Base-by-base conservation (phyloP, 2,329 filamentous ascomycete genomes). In the Colletotrichum horii region DNA sequence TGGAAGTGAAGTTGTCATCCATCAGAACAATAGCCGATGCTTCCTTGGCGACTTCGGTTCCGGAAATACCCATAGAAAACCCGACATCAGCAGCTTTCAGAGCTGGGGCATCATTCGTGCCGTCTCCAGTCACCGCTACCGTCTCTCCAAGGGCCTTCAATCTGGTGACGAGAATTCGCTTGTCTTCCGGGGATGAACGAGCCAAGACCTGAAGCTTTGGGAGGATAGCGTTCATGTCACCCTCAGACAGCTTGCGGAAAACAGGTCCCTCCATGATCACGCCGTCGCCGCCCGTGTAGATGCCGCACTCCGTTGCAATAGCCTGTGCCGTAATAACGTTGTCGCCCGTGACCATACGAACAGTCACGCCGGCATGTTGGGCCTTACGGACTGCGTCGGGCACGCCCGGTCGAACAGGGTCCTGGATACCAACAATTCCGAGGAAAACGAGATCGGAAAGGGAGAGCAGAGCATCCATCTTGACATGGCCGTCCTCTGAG, bases 271-370 rank as follows among this genome's bases (percentile, higher is more conserved):
- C 92, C 87, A 94, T 92, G 28, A 92, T 91, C 76, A 93, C 84
- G 30, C 92, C 91, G 56, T 82, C 77, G 32, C 89, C 91, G 11
- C 87, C 83, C 30, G 91, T 92, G 75, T 89, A 90, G 78, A 94
- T 93, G 19, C 91, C 91, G 81, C 92, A 93, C 78, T 93, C 91
- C 64, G 88, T 84, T 3, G 92, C 92, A 77, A 93, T 93, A n/a
- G 92, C 91, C 79, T 90, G 91, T 14, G 92, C 92, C 1, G 92
- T 94, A 75, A 90, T 81, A 60, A 83, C 87, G 79, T 94, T 94
- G 84, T 94, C 93, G 78, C 92, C 93, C 43, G 93, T 94, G 67
- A 94, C 93, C 93, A 94, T 94, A 79, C 93, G 92, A 61, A 93
- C 91, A 75, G 91, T 87, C n/a, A 94, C 92, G 76, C 93, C 93